These are phyloP conservation scores for Orychophragmus violaceus DNA, from an alignment of 345 rosid species.

Conservation along the genomic window DNA sequence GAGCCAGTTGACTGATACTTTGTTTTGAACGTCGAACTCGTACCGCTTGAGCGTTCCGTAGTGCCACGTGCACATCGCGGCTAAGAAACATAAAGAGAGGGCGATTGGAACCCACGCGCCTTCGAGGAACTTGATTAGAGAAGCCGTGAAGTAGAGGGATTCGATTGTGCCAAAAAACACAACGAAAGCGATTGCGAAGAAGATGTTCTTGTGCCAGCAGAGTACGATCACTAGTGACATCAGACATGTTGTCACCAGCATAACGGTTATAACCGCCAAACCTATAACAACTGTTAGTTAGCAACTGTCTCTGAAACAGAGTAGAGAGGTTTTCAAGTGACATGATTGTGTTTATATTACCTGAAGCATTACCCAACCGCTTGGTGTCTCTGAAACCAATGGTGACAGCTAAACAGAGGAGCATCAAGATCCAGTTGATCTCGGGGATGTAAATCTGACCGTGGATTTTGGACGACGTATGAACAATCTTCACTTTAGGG, in stretches of 20 bases:
- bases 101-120: constrained; percentile 99
- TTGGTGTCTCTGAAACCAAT: constrained; percentile 81
- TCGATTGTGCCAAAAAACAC: constrained; percentile 80
- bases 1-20: constrained; percentile 87
- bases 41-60: constrained; percentile 76
- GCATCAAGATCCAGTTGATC: constrained; percentile 89
- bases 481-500: constrained; percentile 80
- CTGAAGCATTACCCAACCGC: constrained; percentile 90
- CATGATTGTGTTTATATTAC: constrained; percentile 33
- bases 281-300: constrained; percentile 39
- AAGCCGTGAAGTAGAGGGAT: constrained; percentile 90
- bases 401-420: constrained; percentile 79
- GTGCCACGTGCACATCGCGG: constrained; percentile 85
- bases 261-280: constrained; percentile 96
- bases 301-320: background rate
- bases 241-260: constrained; percentile 93
- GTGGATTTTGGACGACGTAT: constrained; percentile 81
- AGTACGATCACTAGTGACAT: constrained; percentile 92
- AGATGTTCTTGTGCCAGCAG: constrained; percentile 81
- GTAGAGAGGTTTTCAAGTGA: background rate
- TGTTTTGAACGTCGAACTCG: constrained; percentile 85
- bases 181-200: constrained; percentile 60
- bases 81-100: constrained; percentile 63
- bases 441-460: constrained; percentile 96
- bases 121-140: constrained; percentile 82